Evolutionary conservation across 164 flowering plant genomes (phyloP), one percentile per base, ranked within the genome.

Genomic region (Annona cherimola): DNA sequence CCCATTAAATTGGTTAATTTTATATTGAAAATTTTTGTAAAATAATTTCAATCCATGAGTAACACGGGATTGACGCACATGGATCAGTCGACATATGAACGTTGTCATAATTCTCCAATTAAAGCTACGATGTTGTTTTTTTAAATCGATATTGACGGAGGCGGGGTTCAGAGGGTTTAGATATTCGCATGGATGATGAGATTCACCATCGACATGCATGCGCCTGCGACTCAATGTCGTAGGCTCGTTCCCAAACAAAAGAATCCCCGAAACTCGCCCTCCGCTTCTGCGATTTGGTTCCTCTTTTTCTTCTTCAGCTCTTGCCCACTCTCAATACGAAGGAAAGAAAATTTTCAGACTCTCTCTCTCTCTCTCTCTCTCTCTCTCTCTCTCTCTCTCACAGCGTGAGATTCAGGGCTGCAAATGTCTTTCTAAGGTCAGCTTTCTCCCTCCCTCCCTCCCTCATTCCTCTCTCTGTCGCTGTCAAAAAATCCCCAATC

Each of bases 341-440:
- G 20, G 54, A 67, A 43, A 9, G 16, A 19, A 4, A 41, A 4
- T 35, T 50, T 61, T 50, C 61, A 12, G 18, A 5, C 61, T 19
- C 59, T 45, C 70, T 19, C 59, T 60, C 45, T 8, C 26, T 57
- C 46, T 60, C 65, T 69, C n/a, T n/a, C 63, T 69, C 71, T 69
- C 72, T 59, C 26, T 26, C n/a, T n/a, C n/a, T n/a, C n/a, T n/a
- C n/a, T n/a, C n/a, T n/a, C n/a, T n/a, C n/a, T n/a, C n/a, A n/a
- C 35, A 26, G 35, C 41, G 35, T 2, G 14, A 12, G 45, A 42
- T 69, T n/a, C 18, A 3, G 7, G n/a, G 57, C 14, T 40, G 44
- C 67, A 45, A 12, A 62, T 71, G 67, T 67, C 67, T 55, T 3
- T 63, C n/a, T 63, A 63, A 71, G 67, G 67, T 63, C 11, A 45